Conservation (phyloP, 75 land plant species). For the Pseudotsuga menziesii region DNA sequence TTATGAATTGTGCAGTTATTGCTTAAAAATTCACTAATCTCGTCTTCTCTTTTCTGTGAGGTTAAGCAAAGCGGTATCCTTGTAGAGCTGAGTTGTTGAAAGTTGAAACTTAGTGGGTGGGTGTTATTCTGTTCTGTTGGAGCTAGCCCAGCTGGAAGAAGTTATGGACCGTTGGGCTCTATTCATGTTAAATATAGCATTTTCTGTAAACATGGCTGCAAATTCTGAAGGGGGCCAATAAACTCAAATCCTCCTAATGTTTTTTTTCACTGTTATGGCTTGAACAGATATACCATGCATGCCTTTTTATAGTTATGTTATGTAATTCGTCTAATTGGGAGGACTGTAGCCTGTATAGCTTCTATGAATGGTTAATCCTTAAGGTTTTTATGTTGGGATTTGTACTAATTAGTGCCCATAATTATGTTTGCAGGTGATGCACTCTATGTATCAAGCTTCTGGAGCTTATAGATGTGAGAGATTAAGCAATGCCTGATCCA, state of each 20-base stretch:
- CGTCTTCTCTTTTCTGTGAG: too few species aligned
- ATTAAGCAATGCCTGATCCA: not conserved
- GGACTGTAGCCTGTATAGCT: too few species aligned
- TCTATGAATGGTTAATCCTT: not conserved
- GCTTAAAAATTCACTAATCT: too few species aligned
- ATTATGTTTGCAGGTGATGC: conserved; percentile 44
- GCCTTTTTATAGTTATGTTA: too few species aligned
- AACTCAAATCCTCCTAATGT: not conserved
- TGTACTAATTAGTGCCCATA: not conserved
- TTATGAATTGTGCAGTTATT: too few species aligned
- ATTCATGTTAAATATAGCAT: not conserved
- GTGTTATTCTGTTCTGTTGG: too few species aligned
- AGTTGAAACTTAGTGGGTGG: too few species aligned
- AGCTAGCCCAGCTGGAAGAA: not conserved
- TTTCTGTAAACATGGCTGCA: not conserved
- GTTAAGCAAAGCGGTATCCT: too few species aligned
- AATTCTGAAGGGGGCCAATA: not conserved
- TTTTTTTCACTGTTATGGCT: not conserved
- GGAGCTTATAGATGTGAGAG: not conserved
- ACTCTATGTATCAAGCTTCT: conserved; percentile 20
- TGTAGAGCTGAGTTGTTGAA: too few species aligned
- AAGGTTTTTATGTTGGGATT: not conserved
- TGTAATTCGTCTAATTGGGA: too few species aligned
- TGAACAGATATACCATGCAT: too few species aligned
- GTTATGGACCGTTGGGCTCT: not conserved